phyloP scores from a whole-genome alignment of 2,329 filamentous ascomycete genomes.

The Pleurostoma richardsiae region DNA sequence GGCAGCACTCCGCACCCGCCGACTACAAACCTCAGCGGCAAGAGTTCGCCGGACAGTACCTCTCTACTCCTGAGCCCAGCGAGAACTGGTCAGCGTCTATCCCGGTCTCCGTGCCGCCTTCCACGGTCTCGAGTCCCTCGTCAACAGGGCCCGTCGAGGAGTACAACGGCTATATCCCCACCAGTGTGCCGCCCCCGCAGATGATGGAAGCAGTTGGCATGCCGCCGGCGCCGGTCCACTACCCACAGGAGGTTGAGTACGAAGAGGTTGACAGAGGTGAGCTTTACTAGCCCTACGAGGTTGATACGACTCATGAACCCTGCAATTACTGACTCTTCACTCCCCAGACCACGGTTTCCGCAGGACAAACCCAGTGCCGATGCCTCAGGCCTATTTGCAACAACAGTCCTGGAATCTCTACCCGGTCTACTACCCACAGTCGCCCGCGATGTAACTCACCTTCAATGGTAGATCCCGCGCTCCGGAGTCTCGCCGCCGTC shows the following conservation, averaged over 20 bases:
- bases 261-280: conserved; percentile 25
- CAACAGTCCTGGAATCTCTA: conserved; percentile 28
- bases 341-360: conserved; percentile 24
- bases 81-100: conserved; percentile 41
- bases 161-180: conserved; percentile 43
- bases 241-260: conserved; percentile 26
- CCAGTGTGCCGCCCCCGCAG: conserved; percentile 36
- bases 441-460: conserved; percentile 12
- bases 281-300: neutral
- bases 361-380: conserved; percentile 21
- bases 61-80: conserved; percentile 33
- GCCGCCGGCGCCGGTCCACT: conserved; percentile 22
- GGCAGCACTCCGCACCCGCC: conserved; percentile 21
- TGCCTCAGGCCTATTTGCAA: conserved; percentile 22
- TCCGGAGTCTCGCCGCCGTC: no score
- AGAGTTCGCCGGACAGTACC: conserved; percentile 34
- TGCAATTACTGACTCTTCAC: conserved; percentile 16
- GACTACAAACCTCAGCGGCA: conserved; percentile 35
- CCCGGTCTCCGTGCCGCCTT: conserved; percentile 34
- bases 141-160: conserved; percentile 44
- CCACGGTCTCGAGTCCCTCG: conserved; percentile 46
- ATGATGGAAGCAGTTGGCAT: no score
- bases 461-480: no score
- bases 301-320: conserved; percentile 4
- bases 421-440: conserved; percentile 26